Percentiles rank a stretch among this genome's conserved stretches.
Evolutionary conservation across 2,329 filamentous ascomycete species (phyloP).

Genomic region (Atkinsonella texensis): DNA sequence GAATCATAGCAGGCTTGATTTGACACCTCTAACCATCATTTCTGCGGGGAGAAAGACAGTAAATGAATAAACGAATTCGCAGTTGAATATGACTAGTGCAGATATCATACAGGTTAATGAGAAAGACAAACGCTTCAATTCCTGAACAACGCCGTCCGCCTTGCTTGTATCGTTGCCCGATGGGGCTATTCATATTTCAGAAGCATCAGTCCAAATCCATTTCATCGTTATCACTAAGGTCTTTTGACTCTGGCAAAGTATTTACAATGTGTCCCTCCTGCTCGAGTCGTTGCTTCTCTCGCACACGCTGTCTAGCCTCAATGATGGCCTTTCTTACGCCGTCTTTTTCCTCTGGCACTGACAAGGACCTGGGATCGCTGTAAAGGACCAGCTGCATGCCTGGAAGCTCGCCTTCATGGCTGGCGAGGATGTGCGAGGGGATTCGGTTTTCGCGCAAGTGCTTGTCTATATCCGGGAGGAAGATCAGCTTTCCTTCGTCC

Average conservation of each 20-base stretch:
- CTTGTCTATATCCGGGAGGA: constrained; percentile 78
- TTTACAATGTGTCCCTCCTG: constrained; percentile 12
- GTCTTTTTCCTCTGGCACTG: constrained; percentile 61
- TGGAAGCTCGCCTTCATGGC: constrained; percentile 40
- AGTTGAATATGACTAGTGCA: neutral
- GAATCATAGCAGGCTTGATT: neutral
- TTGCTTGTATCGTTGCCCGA: neutral
- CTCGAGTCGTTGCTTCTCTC: constrained; percentile 42
- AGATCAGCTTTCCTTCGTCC: constrained; percentile 50
- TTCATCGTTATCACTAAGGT: constrained; percentile 40
- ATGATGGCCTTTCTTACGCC: constrained; percentile 73
- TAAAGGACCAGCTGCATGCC: constrained; percentile 75
- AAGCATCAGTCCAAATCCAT: constrained; percentile 52
- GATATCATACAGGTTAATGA: neutral
- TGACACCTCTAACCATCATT: neutral
- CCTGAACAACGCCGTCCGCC: neutral
- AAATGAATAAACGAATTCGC: neutral
- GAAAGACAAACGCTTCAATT: neutral
- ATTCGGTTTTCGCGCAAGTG: constrained; percentile 62
- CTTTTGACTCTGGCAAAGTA: constrained; percentile 8
- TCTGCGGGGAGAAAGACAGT: neutral
- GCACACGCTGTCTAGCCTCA: constrained; percentile 58
- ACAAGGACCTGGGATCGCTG: constrained; percentile 62
- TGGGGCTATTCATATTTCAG: neutral
- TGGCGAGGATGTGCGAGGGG: constrained; percentile 50